phyloP scores from a whole-genome alignment of 371 early-diverging fungal species.

The Mucor irregularis region DNA sequence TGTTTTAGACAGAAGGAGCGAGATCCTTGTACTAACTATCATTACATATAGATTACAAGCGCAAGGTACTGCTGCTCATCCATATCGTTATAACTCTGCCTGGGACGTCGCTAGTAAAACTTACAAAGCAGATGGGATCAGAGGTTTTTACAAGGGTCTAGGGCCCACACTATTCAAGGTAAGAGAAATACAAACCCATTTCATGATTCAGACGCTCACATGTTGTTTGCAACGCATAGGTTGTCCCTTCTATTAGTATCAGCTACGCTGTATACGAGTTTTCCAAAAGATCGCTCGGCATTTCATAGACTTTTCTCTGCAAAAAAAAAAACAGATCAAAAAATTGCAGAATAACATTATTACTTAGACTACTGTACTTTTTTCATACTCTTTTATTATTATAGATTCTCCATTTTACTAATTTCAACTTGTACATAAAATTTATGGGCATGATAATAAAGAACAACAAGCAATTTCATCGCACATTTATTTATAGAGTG shows the following conservation, averaged over 20 bases:
- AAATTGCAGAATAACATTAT: not conserved
- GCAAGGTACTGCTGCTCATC: constrained; percentile 81
- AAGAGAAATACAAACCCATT: too few species aligned
- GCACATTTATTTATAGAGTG: not conserved
- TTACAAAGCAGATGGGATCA: constrained; percentile 72
- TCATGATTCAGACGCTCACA: too few species aligned
- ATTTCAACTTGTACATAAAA: constrained; percentile 7
- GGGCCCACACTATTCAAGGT: constrained; percentile 78
- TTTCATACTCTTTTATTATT: not conserved
- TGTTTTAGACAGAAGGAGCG: not conserved
- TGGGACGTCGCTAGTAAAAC: constrained; percentile 73
- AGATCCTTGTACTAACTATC: not conserved
- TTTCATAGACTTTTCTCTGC: too few species aligned
- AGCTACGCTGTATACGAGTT: constrained; percentile 67
- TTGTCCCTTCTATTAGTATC: constrained; percentile 67
- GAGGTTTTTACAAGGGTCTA: constrained; percentile 88
- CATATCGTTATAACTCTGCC: constrained; percentile 66
- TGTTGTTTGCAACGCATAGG: too few species aligned
- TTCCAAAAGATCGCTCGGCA: constrained; percentile 56
- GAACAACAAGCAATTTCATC: not conserved
- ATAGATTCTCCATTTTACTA: not conserved
- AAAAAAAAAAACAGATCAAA: not conserved
- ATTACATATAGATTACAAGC: constrained; percentile 70
- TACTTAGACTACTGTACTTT: not conserved
- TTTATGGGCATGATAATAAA: not conserved